Percentiles rank a stretch among this genome's conserved stretches.
phyloP scores from a whole-genome alignment of 768 basidiomycete species.

The Neoboletus magnificus region DNA sequence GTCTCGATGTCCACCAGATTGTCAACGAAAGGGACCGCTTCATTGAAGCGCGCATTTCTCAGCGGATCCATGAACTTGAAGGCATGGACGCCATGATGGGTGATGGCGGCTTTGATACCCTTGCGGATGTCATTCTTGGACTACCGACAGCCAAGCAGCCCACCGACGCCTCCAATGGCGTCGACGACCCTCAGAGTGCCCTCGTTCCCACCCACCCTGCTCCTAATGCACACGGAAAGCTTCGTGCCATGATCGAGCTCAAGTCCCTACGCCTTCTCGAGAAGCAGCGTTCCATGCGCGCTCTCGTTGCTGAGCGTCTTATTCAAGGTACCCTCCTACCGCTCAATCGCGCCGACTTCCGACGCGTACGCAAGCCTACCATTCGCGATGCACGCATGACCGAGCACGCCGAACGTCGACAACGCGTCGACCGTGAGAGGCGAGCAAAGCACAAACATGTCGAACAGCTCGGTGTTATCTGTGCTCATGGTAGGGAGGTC shows the following conservation, averaged over 20 bases:
- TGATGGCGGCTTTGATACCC: conserved; percentile 62
- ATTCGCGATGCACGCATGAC: conserved; percentile 87
- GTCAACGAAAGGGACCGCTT: conserved; percentile 89
- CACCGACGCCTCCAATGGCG: conserved; percentile 33
- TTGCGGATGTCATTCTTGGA: conserved; percentile 37
- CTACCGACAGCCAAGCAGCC: background rate
- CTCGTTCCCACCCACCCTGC: conserved; percentile 43
- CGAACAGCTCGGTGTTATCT: conserved; percentile 87
- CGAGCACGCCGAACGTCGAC: conserved; percentile 86
- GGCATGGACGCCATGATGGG: conserved; percentile 75
- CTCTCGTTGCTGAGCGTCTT: conserved; percentile 81
- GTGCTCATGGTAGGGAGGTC: conserved; percentile 76
- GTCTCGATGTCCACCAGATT: conserved; percentile 89
- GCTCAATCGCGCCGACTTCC: conserved; percentile 88
- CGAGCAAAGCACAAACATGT: conserved; percentile 96
- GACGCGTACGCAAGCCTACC: conserved; percentile 78
- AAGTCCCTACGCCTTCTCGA: conserved; percentile 85
- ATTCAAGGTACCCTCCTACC: conserved; percentile 86
- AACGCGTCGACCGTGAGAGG: conserved; percentile 87
- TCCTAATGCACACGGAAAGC: conserved; percentile 71
- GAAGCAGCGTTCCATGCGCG: conserved; percentile 86
- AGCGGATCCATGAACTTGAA: conserved; percentile 87
- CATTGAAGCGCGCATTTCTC: conserved; percentile 83
- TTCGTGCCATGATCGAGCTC: conserved; percentile 90
- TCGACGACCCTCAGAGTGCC: conserved; percentile 23